These are phyloP conservation scores for Gymnopus androsaceus DNA, from an alignment of 1,284 basidiomycete genomes.

Conservation along the genomic window DNA sequence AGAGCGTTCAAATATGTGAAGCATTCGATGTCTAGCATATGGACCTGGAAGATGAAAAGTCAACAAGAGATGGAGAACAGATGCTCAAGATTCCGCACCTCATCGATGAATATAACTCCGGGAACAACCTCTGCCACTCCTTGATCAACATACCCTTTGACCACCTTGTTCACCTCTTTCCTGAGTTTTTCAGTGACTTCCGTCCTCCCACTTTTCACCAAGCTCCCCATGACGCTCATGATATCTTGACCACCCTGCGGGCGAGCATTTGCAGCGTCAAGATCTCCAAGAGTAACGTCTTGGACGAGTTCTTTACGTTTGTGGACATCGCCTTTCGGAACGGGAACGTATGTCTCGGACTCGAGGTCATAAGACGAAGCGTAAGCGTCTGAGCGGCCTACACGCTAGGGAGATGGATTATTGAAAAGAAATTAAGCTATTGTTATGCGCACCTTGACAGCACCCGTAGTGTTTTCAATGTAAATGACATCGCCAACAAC, in stretches of 20 bases:
- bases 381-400: conserved; percentile 96
- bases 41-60: conserved; percentile 66
- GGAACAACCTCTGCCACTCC: conserved; percentile 98
- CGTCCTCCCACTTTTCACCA: conserved; percentile 92
- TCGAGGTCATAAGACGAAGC: conserved; percentile 98
- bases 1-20: conserved; percentile 98
- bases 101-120: conserved; percentile 98
- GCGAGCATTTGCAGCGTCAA: conserved; percentile 95
- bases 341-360: conserved; percentile 96
- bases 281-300: conserved; percentile 94
- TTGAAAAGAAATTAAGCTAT: neutral
- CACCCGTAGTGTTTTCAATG: conserved; percentile 95
- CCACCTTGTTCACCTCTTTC: conserved; percentile 97
- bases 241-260: conserved; percentile 97
- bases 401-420: conserved; percentile 56
- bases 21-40: conserved; percentile 99
- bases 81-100: conserved; percentile 51
- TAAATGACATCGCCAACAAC: conserved; percentile 97
- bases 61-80: conserved; percentile 2
- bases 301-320: conserved; percentile 97
- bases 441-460: conserved; percentile 76
- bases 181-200: conserved; percentile 97
- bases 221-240: conserved; percentile 98
- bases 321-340: conserved; percentile 98
- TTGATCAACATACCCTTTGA: conserved; percentile 96